Base-by-base conservation (phyloP, 2,329 filamentous ascomycete genomes). In the Endothia cerciana region DNA sequence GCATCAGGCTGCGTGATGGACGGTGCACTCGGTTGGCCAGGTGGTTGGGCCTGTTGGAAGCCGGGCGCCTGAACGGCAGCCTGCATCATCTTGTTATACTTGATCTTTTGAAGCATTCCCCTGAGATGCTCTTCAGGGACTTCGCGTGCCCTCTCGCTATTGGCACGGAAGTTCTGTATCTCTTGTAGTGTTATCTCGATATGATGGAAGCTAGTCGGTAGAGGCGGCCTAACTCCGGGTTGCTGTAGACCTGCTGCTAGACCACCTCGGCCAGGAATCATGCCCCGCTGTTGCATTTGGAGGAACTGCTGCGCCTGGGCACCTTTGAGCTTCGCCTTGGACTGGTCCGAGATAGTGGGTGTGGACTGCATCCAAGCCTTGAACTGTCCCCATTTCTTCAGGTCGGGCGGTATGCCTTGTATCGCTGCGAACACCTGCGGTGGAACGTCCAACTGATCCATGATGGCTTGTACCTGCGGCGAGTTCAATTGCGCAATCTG, bases 401-500 rank as follows among this genome's bases (percentile, higher is more conserved):
- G 70, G 0, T 83, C 80, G 0, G 74, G 71, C 1, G 81, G 80
- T 2, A 82, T 75, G n/a, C 62, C 60, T 30, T 28, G 55, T 13
- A 66, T 55, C 28, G 33, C 38, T 71, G 17, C 79, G 67, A 5
- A 82, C 70, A 68, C 66, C 17, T 75, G 72, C 2, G 72, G 69
- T 0, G 81, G 82, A 0, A 85, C 67, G 13, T 85, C 82, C 79
- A 85, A 80, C 11, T 70, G 75, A 66, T 85, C 82, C 79, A 85
- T 83, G 65, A 80, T 72, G 1, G 70, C 66, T 59, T 78, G 75
- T 6, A 62, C 64, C 11, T 66, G 66, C 17, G 66, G 66, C 22
- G 53, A 55, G 7, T 78, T 73, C 33, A 80, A 4, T 25, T 70
- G 60, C 41, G 69, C 40, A 30, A 71, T 70, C 25, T 70, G 71